Base-by-base conservation (phyloP, 2,329 filamentous ascomycete species). In the Cytospora chrysosperma region DNA sequence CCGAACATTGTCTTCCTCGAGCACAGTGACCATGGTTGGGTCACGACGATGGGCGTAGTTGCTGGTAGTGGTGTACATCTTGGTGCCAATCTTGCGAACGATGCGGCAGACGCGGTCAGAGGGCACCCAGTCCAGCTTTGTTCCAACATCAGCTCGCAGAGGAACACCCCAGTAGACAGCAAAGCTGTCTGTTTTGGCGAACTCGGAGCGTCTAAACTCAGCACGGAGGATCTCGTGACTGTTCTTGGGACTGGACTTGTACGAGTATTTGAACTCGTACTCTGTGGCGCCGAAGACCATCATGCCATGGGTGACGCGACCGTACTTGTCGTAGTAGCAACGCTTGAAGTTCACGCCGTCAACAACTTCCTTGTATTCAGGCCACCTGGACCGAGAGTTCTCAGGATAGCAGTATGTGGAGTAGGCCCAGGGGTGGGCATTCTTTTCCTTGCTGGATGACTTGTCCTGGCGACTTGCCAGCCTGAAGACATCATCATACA, bases 1-100 rank as follows among this genome's bases (percentile, higher is more conserved):
- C 8, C 65, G 69, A 21, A 57, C 64, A 13, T 67, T 60, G 2
- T 62, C 65, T 30, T 71, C 72, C 26, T 73, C 68, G 8, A 73
- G 50, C 17, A 73, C 68, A 1, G 75, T 75, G 15, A 69, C 70
- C 56, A 73, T 72, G 26, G 73, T 69, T 12, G 75, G 75, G 61
- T 77, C 75, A n/a, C 74, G 71, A 12, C 75, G 72, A 59, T 77
- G 76, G 34, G 71, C 70, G 58, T 77, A 77, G 37, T 73, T 70
- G 62, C 70, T 69, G 40, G 70, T 70, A 4, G 73, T 75, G n/a
- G 71, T 69, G 57, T 73, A 73, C 7, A 67, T 68, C 59, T 69
- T 68, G 17, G 64, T 63, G 21, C 59, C 69, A 13, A 72, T 68
- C 17, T 68, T 67, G 58, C 69, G 71, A n/a, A 75, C 72, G 8